A percentile compares a stretch with the other conserved stretches of the same genome.
Evolutionary conservation across 2,329 filamentous ascomycete species (phyloP).

Genomic region (Trichoderma cornu-damae): DNA sequence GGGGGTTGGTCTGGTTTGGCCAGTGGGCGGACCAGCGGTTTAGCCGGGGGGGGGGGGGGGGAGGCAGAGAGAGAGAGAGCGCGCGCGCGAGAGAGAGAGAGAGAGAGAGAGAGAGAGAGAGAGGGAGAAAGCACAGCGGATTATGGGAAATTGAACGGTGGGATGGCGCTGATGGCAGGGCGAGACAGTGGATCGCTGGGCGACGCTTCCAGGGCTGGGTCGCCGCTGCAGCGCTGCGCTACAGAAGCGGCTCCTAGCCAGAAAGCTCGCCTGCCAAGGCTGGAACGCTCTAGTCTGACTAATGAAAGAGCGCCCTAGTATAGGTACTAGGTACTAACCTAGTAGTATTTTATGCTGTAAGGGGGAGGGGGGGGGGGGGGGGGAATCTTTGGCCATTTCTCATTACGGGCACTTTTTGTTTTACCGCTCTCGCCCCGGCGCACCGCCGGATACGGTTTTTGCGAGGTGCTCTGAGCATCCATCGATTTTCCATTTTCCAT

Average conservation of each 20-base stretch:
- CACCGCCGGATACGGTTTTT: no score
- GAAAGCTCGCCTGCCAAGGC: no score
- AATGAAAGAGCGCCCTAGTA: background rate
- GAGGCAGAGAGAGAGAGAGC: no score
- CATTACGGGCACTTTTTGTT: no score
- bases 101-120: no score
- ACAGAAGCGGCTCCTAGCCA: background rate
- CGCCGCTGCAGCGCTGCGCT: background rate
- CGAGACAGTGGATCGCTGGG: background rate
- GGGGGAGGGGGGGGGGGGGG: background rate
- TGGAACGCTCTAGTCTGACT: no score
- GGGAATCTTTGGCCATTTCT: no score
- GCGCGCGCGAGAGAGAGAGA: no score
- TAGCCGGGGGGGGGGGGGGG: conserved; percentile 17
- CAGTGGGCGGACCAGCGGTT: conserved; percentile 14
- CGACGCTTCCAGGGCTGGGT: conserved; percentile 13
- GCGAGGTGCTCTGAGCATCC: background rate
- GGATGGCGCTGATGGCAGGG: background rate
- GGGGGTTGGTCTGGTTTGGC: conserved; percentile 24
- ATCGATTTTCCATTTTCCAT: background rate
- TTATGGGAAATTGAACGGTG: background rate
- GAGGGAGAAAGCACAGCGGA: no score
- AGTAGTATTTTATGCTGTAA: conserved; percentile 6
- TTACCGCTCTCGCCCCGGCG: no score
- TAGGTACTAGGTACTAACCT: no score